A percentile compares a stretch with the other conserved stretches of the same genome.
Conservation (phyloP, 2,329 filamentous ascomycete species). For the Colletotrichum scovillei region DNA sequence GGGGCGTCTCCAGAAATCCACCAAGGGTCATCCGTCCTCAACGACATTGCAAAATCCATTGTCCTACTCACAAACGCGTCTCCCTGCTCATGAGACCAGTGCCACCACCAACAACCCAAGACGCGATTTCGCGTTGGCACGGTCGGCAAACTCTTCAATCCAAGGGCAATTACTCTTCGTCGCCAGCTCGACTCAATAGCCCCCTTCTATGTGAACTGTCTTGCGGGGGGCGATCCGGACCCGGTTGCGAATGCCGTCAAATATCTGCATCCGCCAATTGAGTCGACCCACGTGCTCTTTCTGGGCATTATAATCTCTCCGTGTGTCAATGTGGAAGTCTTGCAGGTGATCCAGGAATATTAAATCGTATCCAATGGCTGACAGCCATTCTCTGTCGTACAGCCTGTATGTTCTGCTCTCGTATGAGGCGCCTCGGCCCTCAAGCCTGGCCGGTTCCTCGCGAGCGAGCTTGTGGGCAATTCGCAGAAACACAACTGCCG, state of each 20-base stretch:
- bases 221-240: not conserved
- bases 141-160: not conserved
- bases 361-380: not conserved
- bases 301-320: not conserved
- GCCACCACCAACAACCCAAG: not conserved
- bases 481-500: constrained; percentile 6
- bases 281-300: not conserved
- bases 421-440: not conserved
- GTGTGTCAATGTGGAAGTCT: not conserved
- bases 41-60: not conserved
- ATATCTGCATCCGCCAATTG: not conserved
- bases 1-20: constrained; percentile 4
- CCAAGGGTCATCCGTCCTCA: constrained; percentile 11
- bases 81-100: not conserved
- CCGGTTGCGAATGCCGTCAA: not conserved
- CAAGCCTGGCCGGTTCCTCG: not conserved
- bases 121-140: not conserved
- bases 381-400: constrained; percentile 13
- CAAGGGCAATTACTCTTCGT: not conserved
- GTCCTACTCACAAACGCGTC: not conserved
- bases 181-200: not conserved
- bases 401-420: not conserved
- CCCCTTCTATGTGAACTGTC: not conserved
- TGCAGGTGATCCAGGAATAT: not conserved
- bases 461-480: constrained; percentile 7